A percentile compares a stretch with the other conserved stretches of the same genome.
phyloP scores from a whole-genome alignment of 2,329 filamentous ascomycete species.

The Microsporum canis region DNA sequence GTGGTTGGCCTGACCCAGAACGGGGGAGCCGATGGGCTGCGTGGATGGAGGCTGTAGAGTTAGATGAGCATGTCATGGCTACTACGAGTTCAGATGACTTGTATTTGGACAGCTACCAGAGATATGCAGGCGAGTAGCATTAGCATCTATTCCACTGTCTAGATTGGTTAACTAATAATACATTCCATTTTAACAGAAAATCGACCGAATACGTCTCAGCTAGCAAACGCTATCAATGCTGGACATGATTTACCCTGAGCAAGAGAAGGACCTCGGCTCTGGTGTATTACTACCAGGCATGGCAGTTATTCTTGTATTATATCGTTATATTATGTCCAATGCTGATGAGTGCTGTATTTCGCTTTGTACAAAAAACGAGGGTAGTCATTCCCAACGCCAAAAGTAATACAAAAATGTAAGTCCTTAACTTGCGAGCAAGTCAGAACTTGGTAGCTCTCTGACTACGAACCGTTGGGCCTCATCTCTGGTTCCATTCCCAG shows the following conservation, averaged over 20 bases:
- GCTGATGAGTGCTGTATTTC: neutral
- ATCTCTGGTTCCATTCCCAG: no score
- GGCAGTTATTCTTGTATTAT: neutral
- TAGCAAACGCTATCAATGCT: slow-evolving; percentile 50
- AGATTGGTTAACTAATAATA: slow-evolving; percentile 4
- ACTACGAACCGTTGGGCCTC: no score
- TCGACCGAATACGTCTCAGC: slow-evolving; percentile 45
- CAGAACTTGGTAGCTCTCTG: neutral
- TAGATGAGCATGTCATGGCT: slow-evolving; percentile 49
- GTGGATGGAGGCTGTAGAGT: slow-evolving; percentile 61
- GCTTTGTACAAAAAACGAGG: neutral
- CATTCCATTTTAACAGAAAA: slow-evolving; percentile 37
- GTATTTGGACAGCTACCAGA: slow-evolving; percentile 56
- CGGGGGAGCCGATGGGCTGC: slow-evolving; percentile 53
- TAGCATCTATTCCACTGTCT: neutral
- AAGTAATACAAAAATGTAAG: neutral
- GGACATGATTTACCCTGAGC: slow-evolving; percentile 42
- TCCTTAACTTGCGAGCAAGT: neutral
- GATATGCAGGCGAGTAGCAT: slow-evolving; percentile 44
- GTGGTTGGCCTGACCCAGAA: slow-evolving; percentile 55
- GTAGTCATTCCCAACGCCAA: no score
- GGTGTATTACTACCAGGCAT: neutral
- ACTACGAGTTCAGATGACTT: slow-evolving; percentile 57
- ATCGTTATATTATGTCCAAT: neutral
- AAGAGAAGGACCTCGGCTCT: slow-evolving; percentile 7